Percentiles rank a stretch among this genome's conserved stretches.
Conservation (phyloP, 176 grass and related monocot genomes). For the Otatea glauca region DNA sequence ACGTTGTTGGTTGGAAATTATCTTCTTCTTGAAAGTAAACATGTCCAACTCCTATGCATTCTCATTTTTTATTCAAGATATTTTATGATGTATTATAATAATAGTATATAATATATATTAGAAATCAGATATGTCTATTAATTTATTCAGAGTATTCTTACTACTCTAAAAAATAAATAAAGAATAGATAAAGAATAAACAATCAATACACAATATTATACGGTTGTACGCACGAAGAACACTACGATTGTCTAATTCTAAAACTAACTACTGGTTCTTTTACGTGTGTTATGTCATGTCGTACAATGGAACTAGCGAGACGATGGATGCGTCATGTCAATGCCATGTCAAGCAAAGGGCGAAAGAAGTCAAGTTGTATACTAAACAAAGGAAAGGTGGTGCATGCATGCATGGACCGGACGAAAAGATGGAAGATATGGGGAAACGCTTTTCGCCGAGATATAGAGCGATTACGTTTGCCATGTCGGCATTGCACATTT, state of each 20-base stretch:
- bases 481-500: constrained; percentile 47
- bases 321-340: constrained; percentile 32
- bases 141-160: too few relatives aligned
- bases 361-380: constrained; percentile 23
- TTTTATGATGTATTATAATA: too few relatives aligned
- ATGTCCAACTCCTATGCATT: background rate
- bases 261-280: background rate
- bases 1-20: background rate
- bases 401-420: constrained; percentile 15
- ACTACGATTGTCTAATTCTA: background rate
- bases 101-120: too few relatives aligned
- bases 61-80: too few relatives aligned
- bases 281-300: background rate
- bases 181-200: too few relatives aligned
- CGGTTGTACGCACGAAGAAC: too few relatives aligned
- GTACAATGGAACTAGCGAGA: background rate
- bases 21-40: background rate
- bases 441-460: background rate
- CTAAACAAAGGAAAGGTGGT: background rate
- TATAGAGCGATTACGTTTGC: constrained; percentile 43
- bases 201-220: too few relatives aligned
- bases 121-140: too few relatives aligned
- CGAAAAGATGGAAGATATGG: constrained; percentile 39
- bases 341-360: constrained; percentile 26
- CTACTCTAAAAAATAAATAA: too few relatives aligned